Percentiles rank a stretch among this genome's conserved stretches.
Evolutionary conservation across 495 filamentous ascomycete species (phyloP).

Genomic region (Neurospora sp.): DNA sequence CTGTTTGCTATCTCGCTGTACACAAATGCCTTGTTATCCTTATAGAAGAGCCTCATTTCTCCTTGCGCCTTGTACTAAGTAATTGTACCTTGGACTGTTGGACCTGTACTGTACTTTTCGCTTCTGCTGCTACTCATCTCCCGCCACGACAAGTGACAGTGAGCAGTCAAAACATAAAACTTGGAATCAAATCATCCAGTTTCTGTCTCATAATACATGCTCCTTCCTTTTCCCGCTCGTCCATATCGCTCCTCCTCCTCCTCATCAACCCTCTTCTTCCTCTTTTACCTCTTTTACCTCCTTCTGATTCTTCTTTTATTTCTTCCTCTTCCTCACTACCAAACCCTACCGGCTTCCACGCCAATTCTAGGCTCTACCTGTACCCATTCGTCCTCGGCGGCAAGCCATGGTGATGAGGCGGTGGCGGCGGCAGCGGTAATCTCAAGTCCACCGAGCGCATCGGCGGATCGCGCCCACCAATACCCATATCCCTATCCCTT

Average conservation of each 20-base stretch:
- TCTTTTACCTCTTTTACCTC: background rate
- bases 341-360: background rate
- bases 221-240: background rate
- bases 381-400: background rate
- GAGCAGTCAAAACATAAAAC: too few relatives aligned
- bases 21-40: too few relatives aligned
- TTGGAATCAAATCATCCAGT: background rate
- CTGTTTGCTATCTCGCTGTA: too few relatives aligned
- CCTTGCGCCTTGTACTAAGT: too few relatives aligned
- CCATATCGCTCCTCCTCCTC: background rate
- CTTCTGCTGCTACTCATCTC: background rate
- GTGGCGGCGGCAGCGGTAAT: background rate
- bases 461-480: background rate
- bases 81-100: too few relatives aligned
- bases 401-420: background rate
- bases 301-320: background rate
- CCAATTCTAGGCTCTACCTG: background rate
- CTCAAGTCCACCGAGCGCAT: background rate
- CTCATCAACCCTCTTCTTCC: too few relatives aligned
- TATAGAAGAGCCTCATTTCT: too few relatives aligned
- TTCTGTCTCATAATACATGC: background rate
- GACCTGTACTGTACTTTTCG: background rate
- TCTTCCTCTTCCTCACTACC: background rate
- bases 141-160: too few relatives aligned
- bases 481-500: constrained; percentile 4